Base-by-base conservation (phyloP, 2,329 filamentous ascomycete genomes). In the Diaporthe sp. region DNA sequence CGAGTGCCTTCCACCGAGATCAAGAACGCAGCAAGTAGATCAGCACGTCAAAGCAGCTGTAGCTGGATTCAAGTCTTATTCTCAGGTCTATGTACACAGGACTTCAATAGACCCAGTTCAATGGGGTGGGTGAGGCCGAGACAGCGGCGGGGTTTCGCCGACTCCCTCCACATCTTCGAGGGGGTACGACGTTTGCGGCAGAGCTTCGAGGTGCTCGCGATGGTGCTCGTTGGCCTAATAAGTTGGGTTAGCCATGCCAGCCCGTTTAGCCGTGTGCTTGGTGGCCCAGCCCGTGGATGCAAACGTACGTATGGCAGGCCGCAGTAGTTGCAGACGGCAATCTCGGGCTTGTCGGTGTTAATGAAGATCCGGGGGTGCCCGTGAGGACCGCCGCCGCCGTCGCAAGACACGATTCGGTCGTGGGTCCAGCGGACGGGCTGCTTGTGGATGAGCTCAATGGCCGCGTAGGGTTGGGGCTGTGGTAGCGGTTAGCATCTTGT, bases 281-380 rank as follows among this genome's bases (percentile, higher is more conserved):
- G 17, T 31, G 49, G 51, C 53, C 49, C 20, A 42, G 49, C 9
- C 37, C 7, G 10, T n/a, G 42, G 44, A 28, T 47, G 28, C 13
- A 51, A 72, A 86, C 96, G 83, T 90, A 98, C 97, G 84, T 93
- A 99, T 80, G 97, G 97, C 79, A 97, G 84, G 72, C 97, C 97
- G 84, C 97, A 99, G 88, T 99, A 99, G 82, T 90, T 93, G 89
- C 97, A 99, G 83, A 89, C 88, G 85, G 92, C 91, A 81, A 99
- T 98, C 88, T 98, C 93, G 58, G 97, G 94, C 90, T 98, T 98
- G 87, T 99, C 97, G 79, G 94, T 93, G 87, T 99, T 99, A 91
- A 99, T 99, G 85, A 95, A 99, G 86, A 99, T 94, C 82, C 92
- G 91, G 68, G 97, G 97, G 85, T 99, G 97, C 58, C 97, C 97